Base-by-base conservation (phyloP, 2,329 filamentous ascomycete species). In the Aspergillus spinulosporus region DNA sequence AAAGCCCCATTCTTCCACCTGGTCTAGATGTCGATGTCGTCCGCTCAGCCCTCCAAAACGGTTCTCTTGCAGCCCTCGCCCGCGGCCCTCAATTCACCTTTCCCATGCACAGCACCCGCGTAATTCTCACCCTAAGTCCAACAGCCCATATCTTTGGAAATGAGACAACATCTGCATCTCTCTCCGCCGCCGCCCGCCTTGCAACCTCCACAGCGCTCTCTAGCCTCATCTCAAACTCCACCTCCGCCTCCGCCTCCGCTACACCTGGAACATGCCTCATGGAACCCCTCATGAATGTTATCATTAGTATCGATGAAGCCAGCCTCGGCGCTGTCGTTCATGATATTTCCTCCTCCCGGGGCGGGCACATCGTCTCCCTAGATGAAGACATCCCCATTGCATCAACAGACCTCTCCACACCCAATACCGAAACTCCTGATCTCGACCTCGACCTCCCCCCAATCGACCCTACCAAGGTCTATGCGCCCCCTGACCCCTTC, bases 201-300 rank as follows among this genome's bases (percentile, higher is more conserved):
- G 89, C 89, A 2, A 88, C 92, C 0, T 84, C 88, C 57, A 79
- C 82, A 6, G 87, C 88, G 0, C 81, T 97, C 1, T 82, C 83
- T 49, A 80, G 84, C 14, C 84, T 76, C 34, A 59, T 62, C 12
- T 43, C 57, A 39, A 58, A 60, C 3, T 40, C 57, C 42, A 46
- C 37, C 7, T 37, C 86, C 0, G 80, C 84, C 54, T 75, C 80
- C 5, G 29, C 7, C 73, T 21, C 21, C 21, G 21, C 21, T 21
- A 76, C 31, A 69, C 77, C 2, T 76, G 67, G 70, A 2, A 82
- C 91, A 1, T 82, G 83, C 1, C 78, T 99, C 39, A 88, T 97
- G 76, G 94, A 99, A 69, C 94, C 94, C 1, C 89, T 99, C 53
- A 97, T 97, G 91, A 86, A 87, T 58, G 90, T 90, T 4, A 86